Conservation (phyloP, 345 rosid genomes). For the Streptanthus diversifolius region DNA sequence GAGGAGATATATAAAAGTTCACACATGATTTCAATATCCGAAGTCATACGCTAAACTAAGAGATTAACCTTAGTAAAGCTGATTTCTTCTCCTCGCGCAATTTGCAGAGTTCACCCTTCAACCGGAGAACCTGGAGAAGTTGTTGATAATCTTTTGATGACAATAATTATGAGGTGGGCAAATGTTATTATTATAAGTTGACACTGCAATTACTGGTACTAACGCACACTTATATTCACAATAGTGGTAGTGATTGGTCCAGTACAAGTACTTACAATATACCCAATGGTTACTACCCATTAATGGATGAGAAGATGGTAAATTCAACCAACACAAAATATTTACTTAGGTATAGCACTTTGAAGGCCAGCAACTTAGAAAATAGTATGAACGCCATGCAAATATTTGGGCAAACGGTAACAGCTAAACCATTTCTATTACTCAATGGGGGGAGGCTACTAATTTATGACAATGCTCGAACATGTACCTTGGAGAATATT, state of each 20-base stretch:
- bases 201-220: neutral
- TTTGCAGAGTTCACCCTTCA: constrained; percentile 82
- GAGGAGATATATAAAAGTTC: constrained; percentile 5
- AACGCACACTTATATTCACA: neutral
- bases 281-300: neutral
- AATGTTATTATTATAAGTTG: neutral
- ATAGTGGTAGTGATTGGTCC: neutral
- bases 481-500: neutral
- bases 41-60: constrained; percentile 8
- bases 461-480: neutral
- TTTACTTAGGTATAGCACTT: neutral
- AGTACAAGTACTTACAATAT: constrained; percentile 4
- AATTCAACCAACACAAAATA: neutral
- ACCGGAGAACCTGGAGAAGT: constrained; percentile 62
- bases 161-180: neutral
- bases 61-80: constrained; percentile 64
- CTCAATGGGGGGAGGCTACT: neutral
- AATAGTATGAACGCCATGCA: neutral
- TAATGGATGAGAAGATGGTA: neutral
- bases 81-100: constrained; percentile 92
- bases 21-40: neutral
- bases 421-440: neutral
- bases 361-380: neutral
- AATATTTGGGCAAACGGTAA: neutral
- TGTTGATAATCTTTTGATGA: neutral